Percentiles rank a stretch among this genome's conserved stretches.
These are phyloP conservation scores for Mycena sp. DNA, from an alignment of 1,284 basidiomycete genomes.

Conservation along the genomic window DNA sequence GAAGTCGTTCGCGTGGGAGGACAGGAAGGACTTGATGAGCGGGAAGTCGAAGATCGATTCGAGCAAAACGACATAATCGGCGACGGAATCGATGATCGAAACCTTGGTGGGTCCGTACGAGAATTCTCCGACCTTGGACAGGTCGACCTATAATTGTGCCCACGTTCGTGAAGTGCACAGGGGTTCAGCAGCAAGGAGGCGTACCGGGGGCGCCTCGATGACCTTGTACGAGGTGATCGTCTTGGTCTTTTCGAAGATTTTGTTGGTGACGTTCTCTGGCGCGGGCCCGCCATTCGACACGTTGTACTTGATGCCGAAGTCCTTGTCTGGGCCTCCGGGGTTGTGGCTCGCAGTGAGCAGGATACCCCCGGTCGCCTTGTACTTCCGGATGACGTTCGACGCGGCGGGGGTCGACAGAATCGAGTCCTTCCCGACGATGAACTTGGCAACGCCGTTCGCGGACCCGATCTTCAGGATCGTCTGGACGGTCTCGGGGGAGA, in stretches of 20 bases:
- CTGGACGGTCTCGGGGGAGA: slow-evolving; percentile 90
- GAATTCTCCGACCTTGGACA: slow-evolving; percentile 85
- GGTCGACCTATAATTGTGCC: slow-evolving; percentile 78
- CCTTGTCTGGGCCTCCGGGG: slow-evolving; percentile 95
- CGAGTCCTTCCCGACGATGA: slow-evolving; percentile 89
- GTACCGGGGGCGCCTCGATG: slow-evolving; percentile 80
- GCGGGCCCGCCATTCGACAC: slow-evolving; percentile 97
- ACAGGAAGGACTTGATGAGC: slow-evolving; percentile 92
- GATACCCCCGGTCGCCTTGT: slow-evolving; percentile 97
- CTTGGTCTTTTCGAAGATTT: slow-evolving; percentile 93
- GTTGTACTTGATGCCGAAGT: slow-evolving; percentile 99
- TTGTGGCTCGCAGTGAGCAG: slow-evolving; percentile 98
- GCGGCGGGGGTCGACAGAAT: slow-evolving; percentile 98
- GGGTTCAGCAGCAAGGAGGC: slow-evolving; percentile 38
- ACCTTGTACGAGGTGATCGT: slow-evolving; percentile 88
- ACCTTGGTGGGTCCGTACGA: slow-evolving; percentile 88
- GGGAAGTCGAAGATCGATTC: slow-evolving; percentile 95
- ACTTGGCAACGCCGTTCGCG: slow-evolving; percentile 89
- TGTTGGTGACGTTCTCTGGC: slow-evolving; percentile 93
- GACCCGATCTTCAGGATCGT: slow-evolving; percentile 92
- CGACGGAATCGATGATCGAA: slow-evolving; percentile 94
- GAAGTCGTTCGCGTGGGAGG: slow-evolving; percentile 74
- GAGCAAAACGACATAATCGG: slow-evolving; percentile 88
- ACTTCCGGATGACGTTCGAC: slow-evolving; percentile 94
- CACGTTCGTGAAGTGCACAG: slow-evolving; percentile 15